These are phyloP conservation scores for Suhomyces bribrorum DNA, from an alignment of 1,139 yeast species.

Conservation along the genomic window DNA sequence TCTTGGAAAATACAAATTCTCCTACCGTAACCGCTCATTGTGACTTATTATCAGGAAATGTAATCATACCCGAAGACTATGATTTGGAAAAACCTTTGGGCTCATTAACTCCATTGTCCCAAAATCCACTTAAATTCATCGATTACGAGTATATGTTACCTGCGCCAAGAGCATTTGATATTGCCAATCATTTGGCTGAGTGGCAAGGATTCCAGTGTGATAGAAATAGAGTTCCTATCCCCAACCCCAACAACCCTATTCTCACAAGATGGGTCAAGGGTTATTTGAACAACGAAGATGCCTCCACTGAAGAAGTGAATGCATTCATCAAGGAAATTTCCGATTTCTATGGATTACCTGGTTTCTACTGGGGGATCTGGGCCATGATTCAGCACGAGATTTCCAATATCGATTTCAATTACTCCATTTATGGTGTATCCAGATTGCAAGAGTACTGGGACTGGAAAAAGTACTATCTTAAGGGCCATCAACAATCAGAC, in stretches of 20 bases:
- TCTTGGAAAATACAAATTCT: constrained; percentile 43
- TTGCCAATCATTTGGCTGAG: constrained; percentile 84
- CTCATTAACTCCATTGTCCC: constrained; percentile 27
- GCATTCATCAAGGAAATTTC: constrained; percentile 55
- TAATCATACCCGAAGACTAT: constrained; percentile 55
- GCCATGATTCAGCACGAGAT: constrained; percentile 73
- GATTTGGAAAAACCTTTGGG: constrained; percentile 14
- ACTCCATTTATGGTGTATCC: constrained; percentile 57
- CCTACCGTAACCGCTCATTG: constrained; percentile 68
- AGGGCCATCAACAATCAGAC: constrained; percentile 5
- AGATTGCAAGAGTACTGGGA: constrained; percentile 69
- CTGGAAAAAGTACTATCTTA: constrained; percentile 51
- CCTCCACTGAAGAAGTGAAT: constrained; percentile 26
- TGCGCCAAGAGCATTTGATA: constrained; percentile 79
- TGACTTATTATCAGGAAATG: constrained; percentile 72
- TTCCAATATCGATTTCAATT: constrained; percentile 74
- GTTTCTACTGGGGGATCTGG: constrained; percentile 88
- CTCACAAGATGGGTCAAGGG: constrained; percentile 57
- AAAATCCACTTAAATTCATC: constrained; percentile 62
- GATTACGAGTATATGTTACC: constrained; percentile 83
- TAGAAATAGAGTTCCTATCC: constrained; percentile 58
- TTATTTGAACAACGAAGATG: constrained; percentile 41
- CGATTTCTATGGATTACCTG: constrained; percentile 74
- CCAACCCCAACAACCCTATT: constrained; percentile 42
- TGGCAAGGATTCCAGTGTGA: constrained; percentile 87